Evolutionary conservation across 768 basidiomycete genomes (phyloP).

Genomic region (Xerocomus brunneocitrinus): DNA sequence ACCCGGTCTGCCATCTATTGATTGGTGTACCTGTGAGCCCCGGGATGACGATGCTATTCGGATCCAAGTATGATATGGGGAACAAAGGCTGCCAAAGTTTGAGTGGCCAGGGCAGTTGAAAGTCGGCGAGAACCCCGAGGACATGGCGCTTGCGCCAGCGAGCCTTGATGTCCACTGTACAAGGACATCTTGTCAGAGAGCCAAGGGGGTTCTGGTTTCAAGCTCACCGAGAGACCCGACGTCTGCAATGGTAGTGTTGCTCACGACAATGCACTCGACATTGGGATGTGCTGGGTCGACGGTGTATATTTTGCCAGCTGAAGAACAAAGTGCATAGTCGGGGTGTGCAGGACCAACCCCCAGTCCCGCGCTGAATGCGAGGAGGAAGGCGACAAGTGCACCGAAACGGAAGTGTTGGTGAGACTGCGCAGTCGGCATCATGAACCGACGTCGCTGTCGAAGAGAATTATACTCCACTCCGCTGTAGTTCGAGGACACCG

Average conservation of each 20-base stretch:
- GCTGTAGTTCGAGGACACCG: too few relatives aligned
- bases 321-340: constrained; percentile 59
- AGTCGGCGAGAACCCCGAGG: neutral
- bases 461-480: too few relatives aligned
- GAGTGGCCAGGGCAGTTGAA: constrained; percentile 25
- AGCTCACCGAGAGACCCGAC: constrained; percentile 45
- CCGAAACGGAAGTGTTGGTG: neutral
- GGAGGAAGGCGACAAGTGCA: constrained; percentile 1
- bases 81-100: constrained; percentile 18
- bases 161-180: constrained; percentile 20
- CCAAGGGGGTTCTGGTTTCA: neutral
- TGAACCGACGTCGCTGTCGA: too few relatives aligned
- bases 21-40: constrained; percentile 58
- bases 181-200: neutral
- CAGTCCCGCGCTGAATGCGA: constrained; percentile 9
- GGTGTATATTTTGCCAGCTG: constrained; percentile 55
- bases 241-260: constrained; percentile 42
- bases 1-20: neutral
- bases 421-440: neutral
- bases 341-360: neutral
- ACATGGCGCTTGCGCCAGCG: constrained; percentile 20
- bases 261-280: constrained; percentile 61
- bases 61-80: constrained; percentile 23
- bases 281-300: constrained; percentile 50
- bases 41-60: constrained; percentile 55